Percentiles rank a stretch among this genome's conserved stretches.
Conservation (phyloP, 345 rosid species). For the Acer saccharum region DNA sequence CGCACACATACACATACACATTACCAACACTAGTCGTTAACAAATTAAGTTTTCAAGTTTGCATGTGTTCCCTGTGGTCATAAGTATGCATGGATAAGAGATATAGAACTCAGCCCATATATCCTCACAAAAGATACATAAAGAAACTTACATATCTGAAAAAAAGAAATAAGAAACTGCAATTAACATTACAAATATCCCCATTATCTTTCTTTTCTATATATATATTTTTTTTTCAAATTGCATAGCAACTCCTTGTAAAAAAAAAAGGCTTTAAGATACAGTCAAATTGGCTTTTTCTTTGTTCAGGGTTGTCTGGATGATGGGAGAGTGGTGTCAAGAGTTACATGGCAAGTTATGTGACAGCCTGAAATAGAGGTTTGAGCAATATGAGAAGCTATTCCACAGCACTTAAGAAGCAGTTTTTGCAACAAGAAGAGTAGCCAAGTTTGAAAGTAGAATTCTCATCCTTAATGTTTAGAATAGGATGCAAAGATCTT, state of each 20-base stretch:
- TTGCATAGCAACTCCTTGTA: background rate
- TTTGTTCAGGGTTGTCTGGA: background rate
- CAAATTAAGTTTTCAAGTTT: constrained; percentile 1
- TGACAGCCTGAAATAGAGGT: background rate
- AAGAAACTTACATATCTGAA: background rate
- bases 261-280: background rate
- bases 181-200: background rate
- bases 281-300: background rate
- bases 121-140: background rate
- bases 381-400: background rate
- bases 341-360: background rate
- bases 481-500: background rate
- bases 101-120: background rate
- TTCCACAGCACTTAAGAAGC: background rate
- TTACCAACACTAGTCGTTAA: background rate
- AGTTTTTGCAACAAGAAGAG: background rate
- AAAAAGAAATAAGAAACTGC: background rate
- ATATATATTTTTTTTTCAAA: background rate
- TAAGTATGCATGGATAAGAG: background rate
- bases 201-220: background rate
- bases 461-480: background rate
- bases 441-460: background rate
- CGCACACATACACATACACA: background rate
- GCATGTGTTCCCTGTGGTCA: background rate
- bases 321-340: background rate